phyloP scores from a whole-genome alignment of 257 asterid genomes.

The Primulina eburnea region DNA sequence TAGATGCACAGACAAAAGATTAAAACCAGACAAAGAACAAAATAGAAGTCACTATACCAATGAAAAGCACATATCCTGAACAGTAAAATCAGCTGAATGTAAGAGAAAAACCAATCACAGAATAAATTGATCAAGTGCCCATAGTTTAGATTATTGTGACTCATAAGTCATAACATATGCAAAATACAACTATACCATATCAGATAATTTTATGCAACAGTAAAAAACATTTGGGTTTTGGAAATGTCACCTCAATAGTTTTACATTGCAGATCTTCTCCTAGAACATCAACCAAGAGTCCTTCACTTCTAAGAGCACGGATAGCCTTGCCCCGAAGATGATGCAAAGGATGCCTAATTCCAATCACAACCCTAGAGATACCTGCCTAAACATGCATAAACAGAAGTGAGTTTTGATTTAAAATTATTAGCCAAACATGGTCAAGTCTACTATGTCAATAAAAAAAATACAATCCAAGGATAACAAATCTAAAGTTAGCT shows the following conservation, averaged over 20 bases:
- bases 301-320: slow-evolving; percentile 76
- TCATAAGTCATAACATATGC: background rate
- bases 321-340: slow-evolving; percentile 89
- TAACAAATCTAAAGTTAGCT: too few species aligned
- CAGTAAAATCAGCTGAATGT: too few species aligned
- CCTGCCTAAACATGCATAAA: slow-evolving; percentile 68
- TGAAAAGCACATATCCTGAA: too few species aligned
- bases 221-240: slow-evolving; percentile 10
- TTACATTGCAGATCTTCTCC: slow-evolving; percentile 79
- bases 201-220: slow-evolving; percentile 2
- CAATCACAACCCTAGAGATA: slow-evolving; percentile 79
- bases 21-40: too few species aligned
- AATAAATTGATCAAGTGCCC: background rate
- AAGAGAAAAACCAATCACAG: background rate
- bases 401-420: slow-evolving; percentile 17
- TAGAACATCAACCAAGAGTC: slow-evolving; percentile 82
- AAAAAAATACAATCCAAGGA: background rate
- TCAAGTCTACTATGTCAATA: background rate
- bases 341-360: slow-evolving; percentile 88
- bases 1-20: too few species aligned
- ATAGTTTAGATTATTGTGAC: slow-evolving; percentile 12
- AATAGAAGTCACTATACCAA: too few species aligned
- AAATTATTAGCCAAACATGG: slow-evolving; percentile 8
- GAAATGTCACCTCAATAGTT: slow-evolving; percentile 57
- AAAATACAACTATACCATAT: background rate